Evolutionary conservation across 768 basidiomycete genomes (phyloP).

Genomic region (Fistulinella prunicolor): DNA sequence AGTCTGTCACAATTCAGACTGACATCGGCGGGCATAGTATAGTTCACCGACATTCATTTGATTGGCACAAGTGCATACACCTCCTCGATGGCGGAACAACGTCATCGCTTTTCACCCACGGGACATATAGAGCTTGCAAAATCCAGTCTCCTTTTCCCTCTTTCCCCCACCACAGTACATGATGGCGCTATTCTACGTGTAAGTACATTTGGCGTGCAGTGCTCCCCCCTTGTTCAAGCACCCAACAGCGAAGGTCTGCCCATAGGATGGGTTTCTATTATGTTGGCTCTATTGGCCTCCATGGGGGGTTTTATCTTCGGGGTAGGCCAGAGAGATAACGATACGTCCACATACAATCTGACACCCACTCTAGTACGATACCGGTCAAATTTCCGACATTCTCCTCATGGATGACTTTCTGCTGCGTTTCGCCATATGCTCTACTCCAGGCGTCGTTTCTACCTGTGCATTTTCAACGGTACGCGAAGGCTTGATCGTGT

Average conservation of each 20-base stretch:
- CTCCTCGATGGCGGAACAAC: too few species aligned
- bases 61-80: too few species aligned
- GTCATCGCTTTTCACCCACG: too few species aligned
- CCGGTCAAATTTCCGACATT: constrained; percentile 77
- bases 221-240: too few species aligned
- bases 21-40: too few species aligned
- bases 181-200: too few species aligned
- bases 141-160: too few species aligned
- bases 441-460: constrained; percentile 34
- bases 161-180: too few species aligned
- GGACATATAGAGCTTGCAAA: too few species aligned
- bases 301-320: constrained; percentile 72
- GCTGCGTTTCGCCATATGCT: constrained; percentile 57
- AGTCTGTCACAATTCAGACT: too few species aligned
- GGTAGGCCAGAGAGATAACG: constrained; percentile 16
- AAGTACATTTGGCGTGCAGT: too few species aligned
- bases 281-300: constrained; percentile 62
- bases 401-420: constrained; percentile 69
- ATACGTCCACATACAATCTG: not conserved
- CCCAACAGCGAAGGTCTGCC: constrained; percentile 62
- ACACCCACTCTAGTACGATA: constrained; percentile 49
- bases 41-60: too few species aligned
- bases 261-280: constrained; percentile 60
- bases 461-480: constrained; percentile 55
- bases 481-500: constrained; percentile 64